These are phyloP conservation scores for Bacterosira constricta DNA, from an alignment of 108 stramenopile genomes.

Conservation along the genomic window DNA sequence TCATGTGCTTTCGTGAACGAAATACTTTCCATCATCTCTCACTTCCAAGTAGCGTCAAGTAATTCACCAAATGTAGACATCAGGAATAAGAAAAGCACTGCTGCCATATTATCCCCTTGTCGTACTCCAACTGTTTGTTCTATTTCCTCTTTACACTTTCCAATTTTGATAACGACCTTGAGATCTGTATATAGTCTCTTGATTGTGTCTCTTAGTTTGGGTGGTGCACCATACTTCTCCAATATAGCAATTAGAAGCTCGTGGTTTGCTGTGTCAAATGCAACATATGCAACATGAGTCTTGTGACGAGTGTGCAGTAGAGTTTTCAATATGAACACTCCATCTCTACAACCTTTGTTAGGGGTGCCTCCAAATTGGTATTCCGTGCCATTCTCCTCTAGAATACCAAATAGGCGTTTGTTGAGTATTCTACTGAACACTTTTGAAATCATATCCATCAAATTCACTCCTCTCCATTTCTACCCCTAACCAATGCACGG, in stretches of 20 bases:
- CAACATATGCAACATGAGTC: slow-evolving; percentile 6
- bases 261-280: slow-evolving; percentile 27
- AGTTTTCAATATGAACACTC: slow-evolving; percentile 6
- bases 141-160: not conserved
- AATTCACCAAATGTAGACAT: slow-evolving; percentile 13
- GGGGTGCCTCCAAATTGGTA: slow-evolving; percentile 17
- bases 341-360: slow-evolving; percentile 7
- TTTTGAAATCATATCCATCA: slow-evolving; percentile 14
- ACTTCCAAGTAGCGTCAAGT: not conserved
- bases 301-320: not conserved
- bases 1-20: too few species aligned
- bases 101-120: slow-evolving; percentile 1
- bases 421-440: not conserved
- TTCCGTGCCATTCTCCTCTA: not conserved
- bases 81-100: slow-evolving; percentile 24
- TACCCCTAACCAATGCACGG: too few species aligned
- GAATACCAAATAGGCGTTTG: not conserved
- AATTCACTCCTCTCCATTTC: slow-evolving; percentile 6
- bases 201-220: not conserved
- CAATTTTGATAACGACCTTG: not conserved
- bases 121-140: not conserved
- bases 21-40: not conserved
- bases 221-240: slow-evolving; percentile 14
- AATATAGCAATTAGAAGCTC: not conserved
- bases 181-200: slow-evolving; percentile 8